These are phyloP conservation scores for Darksidea phi DNA, from an alignment of 495 filamentous ascomycete species.

Conservation along the genomic window DNA sequence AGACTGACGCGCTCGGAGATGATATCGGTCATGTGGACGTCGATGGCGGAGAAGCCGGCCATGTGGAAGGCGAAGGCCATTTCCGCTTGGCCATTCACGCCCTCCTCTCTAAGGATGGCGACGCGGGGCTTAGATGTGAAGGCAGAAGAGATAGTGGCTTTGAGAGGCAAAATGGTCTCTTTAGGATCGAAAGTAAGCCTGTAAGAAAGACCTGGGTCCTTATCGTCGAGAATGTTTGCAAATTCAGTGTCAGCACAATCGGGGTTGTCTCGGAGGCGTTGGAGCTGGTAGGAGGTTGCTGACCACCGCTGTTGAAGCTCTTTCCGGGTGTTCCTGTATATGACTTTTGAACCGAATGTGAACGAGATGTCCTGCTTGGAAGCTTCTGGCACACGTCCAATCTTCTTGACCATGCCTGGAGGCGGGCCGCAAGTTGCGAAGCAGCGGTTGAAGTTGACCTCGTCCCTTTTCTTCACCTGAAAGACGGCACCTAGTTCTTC, in stretches of 20 bases:
- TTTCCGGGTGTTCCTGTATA: conserved; percentile 67
- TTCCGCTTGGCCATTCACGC: conserved; percentile 91
- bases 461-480: conserved; percentile 82
- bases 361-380: conserved; percentile 79
- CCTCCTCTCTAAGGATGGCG: conserved; percentile 92
- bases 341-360: conserved; percentile 61
- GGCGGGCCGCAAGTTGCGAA: conserved; percentile 93
- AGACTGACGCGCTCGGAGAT: conserved; percentile 73
- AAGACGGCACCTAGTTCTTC: conserved; percentile 98
- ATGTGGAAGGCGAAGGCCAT: conserved; percentile 96
- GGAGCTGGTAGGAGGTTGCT: conserved; percentile 85
- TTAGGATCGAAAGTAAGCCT: conserved; percentile 78
- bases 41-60: conserved; percentile 86
- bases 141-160: conserved; percentile 65
- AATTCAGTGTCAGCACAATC: conserved; percentile 84
- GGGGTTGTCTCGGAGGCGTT: conserved; percentile 85
- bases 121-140: conserved; percentile 77
- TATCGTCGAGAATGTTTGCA: conserved; percentile 68
- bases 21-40: conserved; percentile 97
- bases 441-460: conserved; percentile 79
- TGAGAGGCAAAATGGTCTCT: conserved; percentile 69
- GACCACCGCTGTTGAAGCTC: conserved; percentile 87
- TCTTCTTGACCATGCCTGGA: conserved; percentile 71
- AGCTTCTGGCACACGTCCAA: conserved; percentile 68
- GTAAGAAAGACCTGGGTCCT: conserved; percentile 81